phyloP scores from a whole-genome alignment of 2,329 filamentous ascomycete genomes.

The Diaporthe capsici region DNA sequence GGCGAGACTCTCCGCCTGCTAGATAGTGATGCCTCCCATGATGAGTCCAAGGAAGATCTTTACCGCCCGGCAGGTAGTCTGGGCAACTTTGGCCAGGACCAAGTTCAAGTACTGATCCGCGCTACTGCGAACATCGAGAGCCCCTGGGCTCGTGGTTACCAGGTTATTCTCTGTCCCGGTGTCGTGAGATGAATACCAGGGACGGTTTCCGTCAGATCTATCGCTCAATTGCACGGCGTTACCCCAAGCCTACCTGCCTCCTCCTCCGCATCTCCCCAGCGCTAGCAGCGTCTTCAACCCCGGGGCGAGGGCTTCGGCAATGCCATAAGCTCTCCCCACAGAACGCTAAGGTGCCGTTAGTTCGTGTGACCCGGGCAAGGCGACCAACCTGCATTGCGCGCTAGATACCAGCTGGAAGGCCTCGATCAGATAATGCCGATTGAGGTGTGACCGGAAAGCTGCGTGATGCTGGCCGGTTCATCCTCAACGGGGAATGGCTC shows the following conservation, averaged over 20 bases:
- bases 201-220: not conserved
- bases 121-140: not conserved
- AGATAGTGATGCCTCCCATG: not conserved
- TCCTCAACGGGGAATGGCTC: constrained; percentile 33
- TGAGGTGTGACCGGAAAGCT: constrained; percentile 12
- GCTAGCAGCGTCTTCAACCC: constrained; percentile 6
- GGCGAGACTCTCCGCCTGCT: not conserved
- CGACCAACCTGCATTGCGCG: constrained; percentile 28
- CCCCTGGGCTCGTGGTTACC: not conserved
- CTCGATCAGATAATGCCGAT: not conserved
- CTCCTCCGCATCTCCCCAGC: not conserved
- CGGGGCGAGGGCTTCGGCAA: constrained; percentile 17
- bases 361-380: constrained; percentile 28
- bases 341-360: constrained; percentile 18
- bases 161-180: not conserved
- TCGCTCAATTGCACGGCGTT: constrained; percentile 28
- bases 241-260: constrained; percentile 10
- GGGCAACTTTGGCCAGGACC: not conserved
- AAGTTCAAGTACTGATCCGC: no score
- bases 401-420: constrained; percentile 6
- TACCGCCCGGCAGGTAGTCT: no score
- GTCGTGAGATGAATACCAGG: not conserved
- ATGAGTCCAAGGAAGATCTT: no score
- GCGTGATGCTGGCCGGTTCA: constrained; percentile 6
- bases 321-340: constrained; percentile 31